phyloP scores from a whole-genome alignment of 192 early-diverging fungal genomes.

The Gigaspora rosea region DNA sequence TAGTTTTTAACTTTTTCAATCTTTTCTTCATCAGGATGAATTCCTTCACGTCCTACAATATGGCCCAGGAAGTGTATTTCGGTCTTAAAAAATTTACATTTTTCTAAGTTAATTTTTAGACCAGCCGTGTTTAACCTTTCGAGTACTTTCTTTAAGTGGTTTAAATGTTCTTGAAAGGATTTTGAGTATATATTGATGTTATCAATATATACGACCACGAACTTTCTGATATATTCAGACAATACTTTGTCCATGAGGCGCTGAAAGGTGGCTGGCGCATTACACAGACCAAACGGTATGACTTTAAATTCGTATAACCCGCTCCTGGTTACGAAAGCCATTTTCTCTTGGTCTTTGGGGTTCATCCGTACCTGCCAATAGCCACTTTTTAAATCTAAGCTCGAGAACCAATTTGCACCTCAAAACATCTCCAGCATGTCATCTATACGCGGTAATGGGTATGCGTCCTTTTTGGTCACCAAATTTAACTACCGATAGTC shows the following conservation, averaged over 20 bases:
- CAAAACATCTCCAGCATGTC: constrained; percentile 34
- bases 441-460: constrained; percentile 44
- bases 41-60: too few species aligned
- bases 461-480: constrained; percentile 38
- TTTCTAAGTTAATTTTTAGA: too few species aligned
- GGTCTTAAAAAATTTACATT: too few species aligned
- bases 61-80: too few species aligned
- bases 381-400: constrained; percentile 16
- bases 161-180: too few species aligned
- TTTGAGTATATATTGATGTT: too few species aligned
- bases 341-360: constrained; percentile 29
- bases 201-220: background rate
- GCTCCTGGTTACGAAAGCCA: constrained; percentile 33
- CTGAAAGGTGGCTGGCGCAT: background rate
- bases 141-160: too few species aligned
- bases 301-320: constrained; percentile 43
- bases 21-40: too few species aligned
- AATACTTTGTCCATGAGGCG: background rate
- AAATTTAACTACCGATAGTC: constrained; percentile 49
- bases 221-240: background rate
- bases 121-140: too few species aligned
- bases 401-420: constrained; percentile 33
- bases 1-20: too few species aligned
- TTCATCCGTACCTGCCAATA: constrained; percentile 31
- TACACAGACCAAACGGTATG: background rate